Evolutionary conservation across 1,284 basidiomycete species (phyloP).

Genomic region (Cystobasidium pallidum): DNA sequence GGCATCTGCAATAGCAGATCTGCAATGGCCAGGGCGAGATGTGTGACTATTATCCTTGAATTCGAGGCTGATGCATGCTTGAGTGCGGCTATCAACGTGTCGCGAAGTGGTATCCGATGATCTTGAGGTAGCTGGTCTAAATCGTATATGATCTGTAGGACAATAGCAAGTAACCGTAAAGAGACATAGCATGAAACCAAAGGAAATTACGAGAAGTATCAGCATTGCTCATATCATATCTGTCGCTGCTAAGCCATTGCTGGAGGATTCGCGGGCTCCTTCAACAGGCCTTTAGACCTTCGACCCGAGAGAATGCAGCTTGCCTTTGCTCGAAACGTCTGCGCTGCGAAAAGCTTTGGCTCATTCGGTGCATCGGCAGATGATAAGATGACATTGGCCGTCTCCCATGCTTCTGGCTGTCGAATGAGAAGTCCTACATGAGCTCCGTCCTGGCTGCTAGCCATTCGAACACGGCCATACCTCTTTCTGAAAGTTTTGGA

Average conservation of each 20-base stretch:
- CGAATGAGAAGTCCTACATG: neutral
- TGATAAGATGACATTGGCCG: conserved; percentile 86
- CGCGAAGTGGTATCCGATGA: conserved; percentile 69
- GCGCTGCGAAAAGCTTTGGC: conserved; percentile 91
- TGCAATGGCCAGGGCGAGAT: conserved; percentile 85
- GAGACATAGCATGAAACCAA: no score
- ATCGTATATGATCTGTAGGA: conserved; percentile 90
- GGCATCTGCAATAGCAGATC: conserved; percentile 89
- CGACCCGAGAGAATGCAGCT: conserved; percentile 52
- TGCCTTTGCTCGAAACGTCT: conserved; percentile 94
- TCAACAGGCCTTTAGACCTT: neutral
- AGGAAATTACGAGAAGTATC: no score
- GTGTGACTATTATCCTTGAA: conserved; percentile 82
- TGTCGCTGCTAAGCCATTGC: neutral
- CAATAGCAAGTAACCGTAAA: no score
- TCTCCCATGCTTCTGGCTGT: conserved; percentile 95
- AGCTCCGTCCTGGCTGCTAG: neutral
- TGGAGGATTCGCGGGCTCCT: neutral
- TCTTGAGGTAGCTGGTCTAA: conserved; percentile 75
- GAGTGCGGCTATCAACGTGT: conserved; percentile 81
- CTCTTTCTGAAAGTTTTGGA: conserved; percentile 57
- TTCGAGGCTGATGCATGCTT: conserved; percentile 68
- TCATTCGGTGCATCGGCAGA: conserved; percentile 72
- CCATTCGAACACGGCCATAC: conserved; percentile 40
- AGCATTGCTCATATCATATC: neutral